Evolutionary conservation across 371 early-diverging fungal genomes (phyloP).

Genomic region (Apophysomyces variabilis): DNA sequence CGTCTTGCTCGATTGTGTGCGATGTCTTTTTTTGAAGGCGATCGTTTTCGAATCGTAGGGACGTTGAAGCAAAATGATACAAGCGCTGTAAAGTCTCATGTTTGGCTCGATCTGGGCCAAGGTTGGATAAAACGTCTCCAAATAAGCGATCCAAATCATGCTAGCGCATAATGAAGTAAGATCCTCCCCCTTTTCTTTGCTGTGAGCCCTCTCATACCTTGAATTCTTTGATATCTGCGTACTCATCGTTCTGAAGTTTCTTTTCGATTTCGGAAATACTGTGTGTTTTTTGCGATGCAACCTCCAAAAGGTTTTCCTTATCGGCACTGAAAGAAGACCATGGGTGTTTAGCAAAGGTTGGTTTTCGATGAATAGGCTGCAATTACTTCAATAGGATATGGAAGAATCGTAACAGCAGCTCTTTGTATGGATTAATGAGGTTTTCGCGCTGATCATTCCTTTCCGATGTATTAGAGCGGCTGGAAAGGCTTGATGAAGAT

Average conservation of each 20-base stretch:
- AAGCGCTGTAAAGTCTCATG: slow-evolving; percentile 13
- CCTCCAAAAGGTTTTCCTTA: neutral
- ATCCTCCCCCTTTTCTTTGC: neutral
- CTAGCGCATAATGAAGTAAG: neutral
- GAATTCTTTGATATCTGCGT: slow-evolving; percentile 14
- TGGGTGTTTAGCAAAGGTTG: neutral
- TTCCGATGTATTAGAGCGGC: neutral
- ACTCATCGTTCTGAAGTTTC: slow-evolving; percentile 9
- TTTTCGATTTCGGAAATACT: slow-evolving; percentile 7
- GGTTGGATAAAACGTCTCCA: slow-evolving; percentile 12
- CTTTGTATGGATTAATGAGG: neutral
- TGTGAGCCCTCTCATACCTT: slow-evolving; percentile 10
- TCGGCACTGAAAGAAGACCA: neutral
- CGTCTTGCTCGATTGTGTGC: neutral
- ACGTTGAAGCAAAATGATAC: slow-evolving; percentile 14
- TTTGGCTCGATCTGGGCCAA: slow-evolving; percentile 2
- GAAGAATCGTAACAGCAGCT: neutral
- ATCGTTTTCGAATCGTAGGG: slow-evolving; percentile 18
- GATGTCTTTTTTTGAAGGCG: slow-evolving; percentile 2
- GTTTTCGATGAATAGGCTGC: neutral
- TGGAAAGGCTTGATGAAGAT: neutral
- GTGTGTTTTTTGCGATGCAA: neutral
- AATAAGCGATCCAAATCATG: slow-evolving; percentile 20
- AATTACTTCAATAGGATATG: neutral
- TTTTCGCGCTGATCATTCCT: neutral